Evolutionary conservation across 2,329 filamentous ascomycete species (phyloP).

Genomic region (Aureobasidium lini): DNA sequence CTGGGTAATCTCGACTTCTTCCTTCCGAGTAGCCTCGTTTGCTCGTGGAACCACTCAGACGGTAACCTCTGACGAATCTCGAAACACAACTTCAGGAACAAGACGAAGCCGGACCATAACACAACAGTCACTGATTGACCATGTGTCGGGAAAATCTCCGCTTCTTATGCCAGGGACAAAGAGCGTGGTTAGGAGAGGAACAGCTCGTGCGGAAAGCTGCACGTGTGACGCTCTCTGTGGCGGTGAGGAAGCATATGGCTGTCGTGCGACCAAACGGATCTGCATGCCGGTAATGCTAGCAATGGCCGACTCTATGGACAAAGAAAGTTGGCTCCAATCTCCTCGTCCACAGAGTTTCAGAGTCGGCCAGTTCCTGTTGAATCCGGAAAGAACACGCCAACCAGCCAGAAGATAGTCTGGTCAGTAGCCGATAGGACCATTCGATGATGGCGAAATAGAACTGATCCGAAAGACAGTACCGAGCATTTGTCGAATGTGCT

Average conservation of each 20-base stretch:
- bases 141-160: neutral
- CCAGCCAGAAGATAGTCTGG: neutral
- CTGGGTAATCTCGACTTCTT: neutral
- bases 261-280: conserved; percentile 3
- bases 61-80: neutral
- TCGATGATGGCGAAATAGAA: neutral
- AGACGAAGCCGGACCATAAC: neutral
- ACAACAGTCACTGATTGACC: neutral
- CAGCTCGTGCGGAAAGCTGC: conserved; percentile 10
- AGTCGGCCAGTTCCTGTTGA: neutral
- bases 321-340: neutral
- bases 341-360: neutral
- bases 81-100: neutral
- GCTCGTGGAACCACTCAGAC: neutral
- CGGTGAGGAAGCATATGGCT: conserved; percentile 10
- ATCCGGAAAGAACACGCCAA: neutral
- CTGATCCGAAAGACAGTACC: neutral
- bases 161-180: neutral
- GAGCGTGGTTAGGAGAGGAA: neutral
- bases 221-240: conserved; percentile 2
- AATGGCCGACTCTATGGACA: neutral
- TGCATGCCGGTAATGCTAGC: neutral
- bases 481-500: neutral
- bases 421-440: neutral
- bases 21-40: neutral